Evolutionary conservation across 129 eudicot species (phyloP).

Genomic region (Scalesia atractyloides): DNA sequence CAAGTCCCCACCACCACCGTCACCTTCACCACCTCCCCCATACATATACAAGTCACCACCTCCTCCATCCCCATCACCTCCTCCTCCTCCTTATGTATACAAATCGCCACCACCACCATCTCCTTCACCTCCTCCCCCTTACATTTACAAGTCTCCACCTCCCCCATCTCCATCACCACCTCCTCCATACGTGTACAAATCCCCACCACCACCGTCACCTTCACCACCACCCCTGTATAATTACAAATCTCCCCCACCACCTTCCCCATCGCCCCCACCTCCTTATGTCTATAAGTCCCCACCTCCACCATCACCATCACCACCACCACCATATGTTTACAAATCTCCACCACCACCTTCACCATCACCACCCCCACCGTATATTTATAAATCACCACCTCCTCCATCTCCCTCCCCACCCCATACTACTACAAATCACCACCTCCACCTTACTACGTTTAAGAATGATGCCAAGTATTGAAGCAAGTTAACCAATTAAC

Average conservation of each 20-base stretch:
- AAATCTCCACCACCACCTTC: slow-evolving; percentile 8
- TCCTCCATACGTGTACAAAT: slow-evolving; percentile 8
- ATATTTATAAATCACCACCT: slow-evolving; percentile 15
- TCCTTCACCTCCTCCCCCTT: neutral
- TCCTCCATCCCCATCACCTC: slow-evolving; percentile 4
- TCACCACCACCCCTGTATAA: neutral
- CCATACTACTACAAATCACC: neutral
- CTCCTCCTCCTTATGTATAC: slow-evolving; percentile 12
- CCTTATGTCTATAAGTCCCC: neutral
- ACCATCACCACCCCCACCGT: slow-evolving; percentile 12
- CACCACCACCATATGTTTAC: slow-evolving; percentile 1
- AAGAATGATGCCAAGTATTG: slow-evolving; percentile 3
- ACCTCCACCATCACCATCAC: neutral
- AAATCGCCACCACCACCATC: slow-evolving; percentile 9
- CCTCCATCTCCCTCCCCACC: slow-evolving; percentile 20
- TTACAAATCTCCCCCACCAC: neutral
- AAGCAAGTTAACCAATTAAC: neutral
- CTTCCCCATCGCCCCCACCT: neutral
- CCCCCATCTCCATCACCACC: slow-evolving; percentile 14
- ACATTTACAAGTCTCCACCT: neutral
- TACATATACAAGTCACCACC: neutral
- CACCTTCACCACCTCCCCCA: neutral
- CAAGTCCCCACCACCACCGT: slow-evolving; percentile 10
- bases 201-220: slow-evolving; percentile 1
- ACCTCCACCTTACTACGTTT: slow-evolving; percentile 8